These are phyloP conservation scores for Artemisia tridentata DNA, from an alignment of 129 eudicot species.

Conservation along the genomic window DNA sequence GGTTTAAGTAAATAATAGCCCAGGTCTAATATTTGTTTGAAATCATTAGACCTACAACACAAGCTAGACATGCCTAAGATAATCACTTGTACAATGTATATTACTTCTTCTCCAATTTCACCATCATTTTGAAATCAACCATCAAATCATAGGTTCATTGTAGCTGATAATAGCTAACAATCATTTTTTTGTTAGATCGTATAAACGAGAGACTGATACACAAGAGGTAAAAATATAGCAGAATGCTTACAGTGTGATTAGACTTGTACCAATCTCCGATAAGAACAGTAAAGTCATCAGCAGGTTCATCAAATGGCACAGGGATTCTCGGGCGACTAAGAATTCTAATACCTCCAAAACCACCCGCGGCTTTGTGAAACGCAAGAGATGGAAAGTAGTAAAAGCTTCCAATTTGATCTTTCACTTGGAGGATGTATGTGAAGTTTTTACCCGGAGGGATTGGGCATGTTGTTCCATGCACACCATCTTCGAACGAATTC, in stretches of 20 bases:
- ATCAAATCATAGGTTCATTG: no score
- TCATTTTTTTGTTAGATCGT: background rate
- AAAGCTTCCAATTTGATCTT: conserved; percentile 97
- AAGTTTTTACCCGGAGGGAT: conserved; percentile 91
- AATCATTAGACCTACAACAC: no score
- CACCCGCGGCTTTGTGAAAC: conserved; percentile 95
- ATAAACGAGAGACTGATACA: background rate
- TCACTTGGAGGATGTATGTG: conserved; percentile 83
- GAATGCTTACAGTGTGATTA: conserved; percentile 67
- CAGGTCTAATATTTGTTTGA: no score
- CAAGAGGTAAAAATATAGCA: background rate
- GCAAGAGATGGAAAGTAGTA: conserved; percentile 84
- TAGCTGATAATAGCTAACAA: no score
- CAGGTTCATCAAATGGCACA: conserved; percentile 69
- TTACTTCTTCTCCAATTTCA: no score
- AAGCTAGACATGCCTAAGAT: no score
- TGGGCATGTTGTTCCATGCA: conserved; percentile 89
- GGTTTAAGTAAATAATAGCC: no score
- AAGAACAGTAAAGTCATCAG: conserved; percentile 67
- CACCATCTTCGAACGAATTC: conserved; percentile 90
- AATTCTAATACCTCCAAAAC: conserved; percentile 84
- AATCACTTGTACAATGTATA: no score
- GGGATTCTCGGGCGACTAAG: conserved; percentile 86
- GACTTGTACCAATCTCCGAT: conserved; percentile 91
- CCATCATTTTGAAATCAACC: no score